phyloP scores from a whole-genome alignment of 2,329 filamentous ascomycete genomes.

The Teratosphaeria pseudoeucalypti region DNA sequence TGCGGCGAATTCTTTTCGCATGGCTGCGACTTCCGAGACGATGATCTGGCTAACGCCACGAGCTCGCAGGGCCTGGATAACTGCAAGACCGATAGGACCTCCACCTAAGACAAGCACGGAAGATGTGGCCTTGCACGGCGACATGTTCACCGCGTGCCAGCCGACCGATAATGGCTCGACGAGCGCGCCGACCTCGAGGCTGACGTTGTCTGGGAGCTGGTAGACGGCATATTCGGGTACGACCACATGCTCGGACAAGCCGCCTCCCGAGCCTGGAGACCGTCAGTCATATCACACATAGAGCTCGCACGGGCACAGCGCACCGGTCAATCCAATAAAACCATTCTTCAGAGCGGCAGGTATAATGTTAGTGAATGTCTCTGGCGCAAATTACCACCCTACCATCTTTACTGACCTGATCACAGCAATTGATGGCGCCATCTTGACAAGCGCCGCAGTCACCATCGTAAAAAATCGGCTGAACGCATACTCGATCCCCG shows the following conservation, averaged over 20 bases:
- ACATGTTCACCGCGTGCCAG: conserved; percentile 46
- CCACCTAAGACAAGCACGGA: conserved; percentile 42
- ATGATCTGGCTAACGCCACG: conserved; percentile 40
- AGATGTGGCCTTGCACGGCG: conserved; percentile 38
- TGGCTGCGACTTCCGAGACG: conserved; percentile 40
- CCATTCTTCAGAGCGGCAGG: conserved; percentile 28
- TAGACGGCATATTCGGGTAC: conserved; percentile 38
- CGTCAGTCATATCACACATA: background rate
- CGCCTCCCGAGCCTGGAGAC: conserved; percentile 38
- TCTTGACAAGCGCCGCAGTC: conserved; percentile 42
- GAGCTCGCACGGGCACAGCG: conserved; percentile 3
- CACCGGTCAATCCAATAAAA: conserved; percentile 42
- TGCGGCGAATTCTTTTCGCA: conserved; percentile 39
- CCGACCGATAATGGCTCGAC: conserved; percentile 46
- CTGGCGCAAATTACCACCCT: too few relatives aligned
- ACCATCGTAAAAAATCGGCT: conserved; percentile 45
- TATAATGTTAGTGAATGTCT: too few relatives aligned
- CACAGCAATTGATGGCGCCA: conserved; percentile 45
- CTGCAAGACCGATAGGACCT: conserved; percentile 44
- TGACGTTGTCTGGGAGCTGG: conserved; percentile 41
- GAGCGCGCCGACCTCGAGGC: conserved; percentile 42
- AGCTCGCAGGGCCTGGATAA: conserved; percentile 38
- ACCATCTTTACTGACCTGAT: conserved; percentile 16
- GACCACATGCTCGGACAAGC: conserved; percentile 42
- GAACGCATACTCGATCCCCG: conserved; percentile 37